These are phyloP conservation scores for Sisymbrium irio DNA, from an alignment of 345 rosid genomes.

Conservation along the genomic window DNA sequence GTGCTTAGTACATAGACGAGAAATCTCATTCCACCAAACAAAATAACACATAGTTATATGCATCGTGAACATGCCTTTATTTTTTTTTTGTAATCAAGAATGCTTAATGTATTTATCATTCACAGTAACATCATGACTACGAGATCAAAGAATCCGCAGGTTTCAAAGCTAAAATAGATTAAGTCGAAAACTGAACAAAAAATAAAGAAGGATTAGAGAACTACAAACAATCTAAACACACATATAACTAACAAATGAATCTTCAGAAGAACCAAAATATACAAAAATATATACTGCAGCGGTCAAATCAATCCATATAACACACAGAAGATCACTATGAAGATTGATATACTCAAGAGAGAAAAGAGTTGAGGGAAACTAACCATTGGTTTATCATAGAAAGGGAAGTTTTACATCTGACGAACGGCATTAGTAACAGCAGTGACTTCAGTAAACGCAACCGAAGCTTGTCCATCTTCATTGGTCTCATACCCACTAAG, in stretches of 20 bases:
- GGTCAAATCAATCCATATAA: neutral
- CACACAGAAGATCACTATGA: neutral
- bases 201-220: no score
- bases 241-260: neutral
- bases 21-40: no score
- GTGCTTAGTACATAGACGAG: no score
- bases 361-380: constrained; percentile 6
- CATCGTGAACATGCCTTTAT: no score
- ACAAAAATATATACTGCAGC: neutral
- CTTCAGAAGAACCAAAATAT: neutral
- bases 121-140: no score
- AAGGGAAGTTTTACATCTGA: constrained; percentile 96
- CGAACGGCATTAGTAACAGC: constrained; percentile 94
- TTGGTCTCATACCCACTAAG: no score
- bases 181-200: no score
- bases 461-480: constrained; percentile 99
- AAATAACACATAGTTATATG: no score
- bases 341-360: neutral
- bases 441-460: constrained; percentile 81
- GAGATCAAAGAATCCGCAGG: no score
- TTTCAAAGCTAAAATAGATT: no score
- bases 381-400: constrained; percentile 97
- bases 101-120: no score
- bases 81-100: no score
- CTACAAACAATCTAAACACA: neutral